phyloP scores from a whole-genome alignment of 805 yeast species.

The Pichia exigua region DNA sequence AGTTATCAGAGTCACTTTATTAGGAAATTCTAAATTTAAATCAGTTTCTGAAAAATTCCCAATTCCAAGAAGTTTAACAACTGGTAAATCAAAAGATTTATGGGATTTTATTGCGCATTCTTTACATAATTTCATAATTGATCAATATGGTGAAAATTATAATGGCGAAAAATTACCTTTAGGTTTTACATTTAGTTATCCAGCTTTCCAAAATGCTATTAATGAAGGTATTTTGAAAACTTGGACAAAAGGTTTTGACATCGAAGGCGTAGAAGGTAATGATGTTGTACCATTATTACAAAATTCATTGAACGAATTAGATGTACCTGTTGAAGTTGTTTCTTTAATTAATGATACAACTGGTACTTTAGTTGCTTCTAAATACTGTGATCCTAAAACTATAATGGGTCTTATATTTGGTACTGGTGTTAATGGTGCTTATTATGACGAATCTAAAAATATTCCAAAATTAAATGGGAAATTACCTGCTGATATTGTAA shows the following conservation, averaged over 20 bases:
- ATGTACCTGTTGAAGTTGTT: slow-evolving; percentile 76
- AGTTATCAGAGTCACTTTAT: slow-evolving; percentile 77
- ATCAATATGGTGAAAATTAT: slow-evolving; percentile 52
- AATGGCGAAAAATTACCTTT: slow-evolving; percentile 59
- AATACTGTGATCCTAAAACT: slow-evolving; percentile 81
- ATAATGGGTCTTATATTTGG: slow-evolving; percentile 96
- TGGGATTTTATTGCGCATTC: slow-evolving; percentile 84
- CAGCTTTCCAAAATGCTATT: slow-evolving; percentile 75
- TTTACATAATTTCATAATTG: slow-evolving; percentile 55
- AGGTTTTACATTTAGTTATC: slow-evolving; percentile 94
- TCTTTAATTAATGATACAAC: slow-evolving; percentile 96
- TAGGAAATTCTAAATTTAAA: slow-evolving; percentile 79
- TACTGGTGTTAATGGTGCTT: slow-evolving; percentile 97
- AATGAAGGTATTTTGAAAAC: slow-evolving; percentile 83
- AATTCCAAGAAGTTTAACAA: slow-evolving; percentile 70
- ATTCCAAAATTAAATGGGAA: slow-evolving; percentile 78
- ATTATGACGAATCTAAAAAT: slow-evolving; percentile 65
- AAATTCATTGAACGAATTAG: slow-evolving; percentile 52
- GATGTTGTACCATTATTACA: slow-evolving; percentile 92
- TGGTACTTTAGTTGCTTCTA: slow-evolving; percentile 93
- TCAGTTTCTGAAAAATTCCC: slow-evolving; percentile 81
- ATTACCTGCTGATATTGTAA: slow-evolving; percentile 50
- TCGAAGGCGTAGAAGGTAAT: slow-evolving; percentile 85
- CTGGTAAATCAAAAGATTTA: slow-evolving; percentile 66
- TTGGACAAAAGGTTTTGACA: slow-evolving; percentile 98